Percentiles rank a stretch among this genome's conserved stretches.
These are phyloP conservation scores for Glonium stellatum DNA, from an alignment of 495 filamentous ascomycete species.

Conservation along the genomic window DNA sequence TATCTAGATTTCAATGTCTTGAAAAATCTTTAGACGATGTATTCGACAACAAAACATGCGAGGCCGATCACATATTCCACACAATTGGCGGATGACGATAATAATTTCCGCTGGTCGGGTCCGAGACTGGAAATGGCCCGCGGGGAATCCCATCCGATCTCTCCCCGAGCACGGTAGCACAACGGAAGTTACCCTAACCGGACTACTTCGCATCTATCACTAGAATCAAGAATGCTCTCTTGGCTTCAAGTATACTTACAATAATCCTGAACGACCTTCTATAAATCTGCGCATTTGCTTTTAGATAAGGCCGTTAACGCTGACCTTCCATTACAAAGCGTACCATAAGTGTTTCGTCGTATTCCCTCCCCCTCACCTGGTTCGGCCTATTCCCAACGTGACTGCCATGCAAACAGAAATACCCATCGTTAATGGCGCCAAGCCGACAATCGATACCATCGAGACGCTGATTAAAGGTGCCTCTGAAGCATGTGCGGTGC, in stretches of 20 bases:
- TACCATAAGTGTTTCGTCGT: too few species aligned
- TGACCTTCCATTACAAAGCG: background rate
- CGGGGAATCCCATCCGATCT: background rate
- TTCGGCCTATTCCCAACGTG: background rate
- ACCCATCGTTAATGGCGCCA: conserved; percentile 1
- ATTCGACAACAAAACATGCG: too few species aligned
- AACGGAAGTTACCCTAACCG: too few species aligned
- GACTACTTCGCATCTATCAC: background rate
- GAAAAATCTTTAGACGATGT: too few species aligned
- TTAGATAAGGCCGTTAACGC: background rate
- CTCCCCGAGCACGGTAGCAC: background rate
- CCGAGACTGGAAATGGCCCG: background rate
- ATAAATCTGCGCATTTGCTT: background rate
- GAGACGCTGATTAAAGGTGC: background rate
- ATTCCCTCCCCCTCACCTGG: background rate
- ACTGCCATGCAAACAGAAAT: background rate
- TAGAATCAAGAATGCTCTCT: too few species aligned
- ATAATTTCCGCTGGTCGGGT: background rate
- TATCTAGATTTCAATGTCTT: too few species aligned
- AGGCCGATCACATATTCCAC: too few species aligned
- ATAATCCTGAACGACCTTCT: too few species aligned
- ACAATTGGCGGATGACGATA: too few species aligned
- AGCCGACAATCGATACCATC: conserved; percentile 6
- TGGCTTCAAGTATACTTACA: too few species aligned
- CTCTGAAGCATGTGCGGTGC: conserved; percentile 24